Evolutionary conservation across 768 basidiomycete genomes (phyloP), one percentile per base, ranked within the genome.

Genomic region (Boletus tylopilopsis): DNA sequence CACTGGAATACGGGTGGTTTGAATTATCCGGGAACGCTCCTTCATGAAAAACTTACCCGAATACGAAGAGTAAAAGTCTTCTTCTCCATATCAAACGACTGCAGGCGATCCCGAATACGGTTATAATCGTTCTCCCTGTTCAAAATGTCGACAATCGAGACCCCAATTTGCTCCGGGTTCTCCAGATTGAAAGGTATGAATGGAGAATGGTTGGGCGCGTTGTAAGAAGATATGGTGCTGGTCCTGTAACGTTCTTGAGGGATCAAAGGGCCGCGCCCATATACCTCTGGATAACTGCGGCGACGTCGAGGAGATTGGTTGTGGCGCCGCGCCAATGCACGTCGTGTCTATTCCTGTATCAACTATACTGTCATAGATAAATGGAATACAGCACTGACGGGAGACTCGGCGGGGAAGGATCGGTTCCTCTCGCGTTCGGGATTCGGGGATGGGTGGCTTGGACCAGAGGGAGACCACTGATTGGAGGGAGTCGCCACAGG

Each of bases 1-100:
- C 87, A 90, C 87, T 89, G 56, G 34, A 47, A 24, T 45, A 41
- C 34, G 18, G 2, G n/a, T 13, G 7, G 24, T 25, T 33, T 54
- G 16, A 53, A 46, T 41, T 32, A 44, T 43, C 48, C 24, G 13
- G 1, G 16, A 43, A 12, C 18, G 37, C 9, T 9, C 5, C 12
- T 4, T 41, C 35, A 45, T 33, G 18, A 12, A 2, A 25, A 38
- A 51, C 78, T 63, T 50, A 87, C 87, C 73, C 83, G 82, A 21
- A 89, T 70, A 35, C 87, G 79, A 42, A 90, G 79, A 2, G 85
- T 88, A 30, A 88, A 84, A 23, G 86, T 87, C 29, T 85, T 84
- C 12, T 85, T 86, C 32, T 82, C 78, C 30, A 81, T 77, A 47
- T 52, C 80, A 46, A 90, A 83, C 6, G 75, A 69, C 47, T 82